A percentile compares a stretch with the other conserved stretches of the same genome.
Conservation (phyloP, 2,329 filamentous ascomycete genomes). For the Trichoderma semiorbis region DNA sequence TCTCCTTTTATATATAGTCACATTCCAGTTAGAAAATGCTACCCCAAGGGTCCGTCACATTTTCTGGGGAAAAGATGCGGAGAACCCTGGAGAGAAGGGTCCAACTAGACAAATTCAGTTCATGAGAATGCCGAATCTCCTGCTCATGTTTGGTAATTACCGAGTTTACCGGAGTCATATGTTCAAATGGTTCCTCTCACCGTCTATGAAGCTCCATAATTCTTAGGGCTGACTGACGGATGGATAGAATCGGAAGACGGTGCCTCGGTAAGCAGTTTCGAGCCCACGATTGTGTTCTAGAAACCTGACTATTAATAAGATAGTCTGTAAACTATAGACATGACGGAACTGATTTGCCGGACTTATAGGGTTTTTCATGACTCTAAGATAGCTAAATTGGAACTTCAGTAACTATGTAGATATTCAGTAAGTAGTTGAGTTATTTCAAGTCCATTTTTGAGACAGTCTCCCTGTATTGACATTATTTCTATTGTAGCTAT, state of each 20-base stretch:
- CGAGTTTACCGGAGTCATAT: not conserved
- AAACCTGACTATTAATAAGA: not conserved
- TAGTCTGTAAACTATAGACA: not conserved
- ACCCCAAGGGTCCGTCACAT: not conserved
- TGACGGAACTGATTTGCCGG: not conserved
- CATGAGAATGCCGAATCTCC: not conserved
- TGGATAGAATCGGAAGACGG: not conserved
- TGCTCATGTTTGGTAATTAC: not conserved
- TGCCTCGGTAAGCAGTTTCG: not conserved
- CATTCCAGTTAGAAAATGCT: not conserved
- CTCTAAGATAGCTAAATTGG: not conserved
- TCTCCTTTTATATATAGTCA: not conserved
- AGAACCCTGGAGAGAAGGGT: not conserved
- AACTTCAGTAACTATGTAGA: too few species aligned
- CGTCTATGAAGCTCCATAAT: not conserved
- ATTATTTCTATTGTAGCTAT: not conserved
- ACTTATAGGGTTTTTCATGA: not conserved
- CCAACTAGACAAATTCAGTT: not conserved
- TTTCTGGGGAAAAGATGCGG: not conserved
- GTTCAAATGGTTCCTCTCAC: not conserved
- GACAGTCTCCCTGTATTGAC: not conserved
- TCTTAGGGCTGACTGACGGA: not conserved
- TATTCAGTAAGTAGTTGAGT: too few species aligned
- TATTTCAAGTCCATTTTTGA: accelerated
- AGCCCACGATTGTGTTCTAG: not conserved